Base-by-base conservation (phyloP, 148 eudicot genomes). In the Rheum nobile region DNA sequence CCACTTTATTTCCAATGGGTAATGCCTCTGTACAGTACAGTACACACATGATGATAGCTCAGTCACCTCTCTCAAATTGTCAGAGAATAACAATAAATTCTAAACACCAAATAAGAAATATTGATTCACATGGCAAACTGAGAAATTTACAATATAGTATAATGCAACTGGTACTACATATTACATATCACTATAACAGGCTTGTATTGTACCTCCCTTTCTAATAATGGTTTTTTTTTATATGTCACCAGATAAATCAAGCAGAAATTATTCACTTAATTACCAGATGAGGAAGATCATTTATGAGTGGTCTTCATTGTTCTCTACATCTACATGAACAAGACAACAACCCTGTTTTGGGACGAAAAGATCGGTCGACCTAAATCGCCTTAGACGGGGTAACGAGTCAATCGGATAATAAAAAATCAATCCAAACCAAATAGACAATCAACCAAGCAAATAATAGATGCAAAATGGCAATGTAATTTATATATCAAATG, bases 231-330 rank as follows among this genome's bases (percentile, higher is more conserved):
- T 9, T 61, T 65, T 19, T 31, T 19, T n/a, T n/a, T n/a, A n/a
- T n/a, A n/a, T 50, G 55, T 50, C 24, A 50, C 21, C 55, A n/a
- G 32, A 61, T 61, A 19, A 24, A 2, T 10, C 21, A 59, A 19
- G 68, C 6, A 1, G 1, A 2, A 4, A 16, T 67, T 35, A 17
- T 34, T 6, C 6, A 28, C 26, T n/a, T n/a, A n/a, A n/a, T 17
- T 34, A 38, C 71, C 71, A 24, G 71, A 32, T 31, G 71, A n/a
- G 32, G 48, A 43, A 22, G 74, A 42, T 42, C 54, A 32, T 81
- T 85, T 90, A 82, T 82, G 92, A 83, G 98, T 89, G 94, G 83
- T 86, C 88, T 93, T 93, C 83, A 90, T 96, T 80, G 98, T 93
- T 86, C 98, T 90, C 75, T 90, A 93, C 98, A 93, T 93, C 98